Percentiles rank a stretch among this genome's conserved stretches.
Conservation (phyloP, 1,139 yeast genomes). For the Blastobotrys petasosporus region DNA sequence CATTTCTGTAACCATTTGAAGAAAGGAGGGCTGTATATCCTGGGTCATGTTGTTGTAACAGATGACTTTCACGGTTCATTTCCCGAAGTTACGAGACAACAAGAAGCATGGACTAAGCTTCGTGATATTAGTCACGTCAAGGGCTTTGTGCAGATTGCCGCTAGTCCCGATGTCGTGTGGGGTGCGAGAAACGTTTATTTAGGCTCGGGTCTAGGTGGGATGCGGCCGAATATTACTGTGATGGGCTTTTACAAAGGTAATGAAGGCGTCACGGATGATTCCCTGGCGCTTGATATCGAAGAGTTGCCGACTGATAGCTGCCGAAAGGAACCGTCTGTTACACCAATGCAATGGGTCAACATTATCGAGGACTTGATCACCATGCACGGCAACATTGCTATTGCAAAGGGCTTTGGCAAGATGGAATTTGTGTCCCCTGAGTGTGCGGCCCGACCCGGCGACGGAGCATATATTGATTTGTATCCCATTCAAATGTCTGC, state of each 20-base stretch:
- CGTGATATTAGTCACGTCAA: constrained; percentile 73
- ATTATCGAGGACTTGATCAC: constrained; percentile 84
- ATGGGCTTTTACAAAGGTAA: constrained; percentile 71
- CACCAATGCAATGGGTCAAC: constrained; percentile 82
- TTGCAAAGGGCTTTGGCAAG: constrained; percentile 76
- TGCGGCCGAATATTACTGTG: constrained; percentile 93
- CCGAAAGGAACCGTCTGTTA: constrained; percentile 61
- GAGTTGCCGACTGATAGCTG: constrained; percentile 75
- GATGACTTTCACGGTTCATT: constrained; percentile 53
- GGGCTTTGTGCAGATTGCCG: constrained; percentile 88
- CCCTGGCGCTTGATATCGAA: constrained; percentile 23
- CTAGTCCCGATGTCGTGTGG: constrained; percentile 87
- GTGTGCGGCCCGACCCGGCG: constrained; percentile 13
- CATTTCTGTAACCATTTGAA: constrained; percentile 89
- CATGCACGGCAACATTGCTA: constrained; percentile 86
- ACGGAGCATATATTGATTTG: constrained; percentile 63
- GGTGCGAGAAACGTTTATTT: constrained; percentile 90
- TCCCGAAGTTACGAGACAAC: constrained; percentile 64
- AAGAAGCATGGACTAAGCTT: constrained; percentile 74
- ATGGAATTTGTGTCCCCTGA: constrained; percentile 47
- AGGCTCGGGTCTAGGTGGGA: constrained; percentile 94
- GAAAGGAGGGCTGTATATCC: constrained; percentile 85
- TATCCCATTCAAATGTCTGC: constrained; percentile 97
- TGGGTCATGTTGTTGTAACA: constrained; percentile 79
- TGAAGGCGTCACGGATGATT: neutral